Conservation (phyloP, 208 protist genomes). For the Leishmania arabica region DNA sequence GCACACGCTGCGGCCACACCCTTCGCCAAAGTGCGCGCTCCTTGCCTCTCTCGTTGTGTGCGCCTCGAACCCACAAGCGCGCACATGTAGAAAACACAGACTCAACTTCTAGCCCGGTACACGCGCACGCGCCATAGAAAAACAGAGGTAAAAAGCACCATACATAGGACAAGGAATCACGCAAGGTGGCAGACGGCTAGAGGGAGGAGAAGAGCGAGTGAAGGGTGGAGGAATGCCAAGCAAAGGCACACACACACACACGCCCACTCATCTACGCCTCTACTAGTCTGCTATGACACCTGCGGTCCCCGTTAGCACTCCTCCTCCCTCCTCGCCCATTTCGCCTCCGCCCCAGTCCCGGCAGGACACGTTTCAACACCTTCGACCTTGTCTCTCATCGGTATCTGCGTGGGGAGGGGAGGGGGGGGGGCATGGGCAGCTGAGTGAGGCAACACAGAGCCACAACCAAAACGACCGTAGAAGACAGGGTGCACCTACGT, state of each 20-base stretch:
- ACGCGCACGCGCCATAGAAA: not conserved
- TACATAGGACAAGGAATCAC: not conserved
- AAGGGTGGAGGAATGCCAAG: not conserved
- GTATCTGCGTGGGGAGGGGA: not conserved
- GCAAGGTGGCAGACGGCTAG: not conserved
- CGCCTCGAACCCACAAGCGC: not conserved
- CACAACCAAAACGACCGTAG: not conserved
- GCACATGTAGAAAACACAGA: not conserved
- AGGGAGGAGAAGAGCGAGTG: not conserved
- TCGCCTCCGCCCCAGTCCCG: not conserved
- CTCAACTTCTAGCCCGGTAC: not conserved
- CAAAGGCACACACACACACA: not conserved
- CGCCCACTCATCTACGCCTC: not conserved
- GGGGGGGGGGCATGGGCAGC: not conserved
- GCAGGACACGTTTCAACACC: not conserved
- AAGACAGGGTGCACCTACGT: not conserved
- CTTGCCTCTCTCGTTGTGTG: not conserved
- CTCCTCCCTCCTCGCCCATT: too few relatives aligned
- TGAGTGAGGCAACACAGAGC: not conserved
- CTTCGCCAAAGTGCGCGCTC: not conserved
- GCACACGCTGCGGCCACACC: not conserved
- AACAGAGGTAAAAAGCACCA: not conserved
- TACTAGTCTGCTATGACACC: not conserved
- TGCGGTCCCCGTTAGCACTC: not conserved
- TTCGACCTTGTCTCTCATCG: not conserved